A percentile compares a stretch with the other conserved stretches of the same genome.
phyloP scores from a whole-genome alignment of 257 asterid species.

The Verbena officinalis region DNA sequence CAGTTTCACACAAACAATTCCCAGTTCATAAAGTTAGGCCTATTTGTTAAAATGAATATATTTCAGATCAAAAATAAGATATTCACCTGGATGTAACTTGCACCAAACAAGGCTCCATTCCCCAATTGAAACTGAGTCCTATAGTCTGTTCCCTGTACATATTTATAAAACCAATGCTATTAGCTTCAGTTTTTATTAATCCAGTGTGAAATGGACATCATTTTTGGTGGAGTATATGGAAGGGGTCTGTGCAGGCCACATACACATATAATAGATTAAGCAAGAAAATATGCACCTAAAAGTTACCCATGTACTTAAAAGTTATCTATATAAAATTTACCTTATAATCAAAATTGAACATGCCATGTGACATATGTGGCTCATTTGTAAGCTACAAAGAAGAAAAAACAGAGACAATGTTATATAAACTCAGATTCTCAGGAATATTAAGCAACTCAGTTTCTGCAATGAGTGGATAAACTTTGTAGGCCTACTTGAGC shows the following conservation, averaged over 20 bases:
- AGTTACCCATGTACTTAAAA: background rate
- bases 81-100: conserved; percentile 92
- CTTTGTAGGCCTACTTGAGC: conserved; percentile 69
- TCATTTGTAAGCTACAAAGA: conserved; percentile 78
- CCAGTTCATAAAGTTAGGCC: background rate
- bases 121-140: conserved; percentile 90
- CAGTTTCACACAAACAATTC: background rate
- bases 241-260: conserved; percentile 5
- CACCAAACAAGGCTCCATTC: conserved; percentile 83
- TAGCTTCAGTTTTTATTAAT: conserved; percentile 27
- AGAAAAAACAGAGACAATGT: conserved; percentile 11
- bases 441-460: conserved; percentile 8
- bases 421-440: conserved; percentile 7
- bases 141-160: conserved; percentile 78
- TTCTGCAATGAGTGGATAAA: conserved; percentile 20
- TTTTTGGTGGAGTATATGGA: background rate
- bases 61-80: conserved; percentile 25
- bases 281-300: conserved; percentile 13
- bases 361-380: conserved; percentile 95
- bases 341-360: conserved; percentile 95
- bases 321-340: conserved; percentile 37
- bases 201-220: conserved; percentile 15
- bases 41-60: background rate
- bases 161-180: conserved; percentile 27
- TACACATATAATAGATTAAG: no score